These are phyloP conservation scores for Rugonectria rugulosa DNA, from an alignment of 2,329 filamentous ascomycete species.

Conservation along the genomic window DNA sequence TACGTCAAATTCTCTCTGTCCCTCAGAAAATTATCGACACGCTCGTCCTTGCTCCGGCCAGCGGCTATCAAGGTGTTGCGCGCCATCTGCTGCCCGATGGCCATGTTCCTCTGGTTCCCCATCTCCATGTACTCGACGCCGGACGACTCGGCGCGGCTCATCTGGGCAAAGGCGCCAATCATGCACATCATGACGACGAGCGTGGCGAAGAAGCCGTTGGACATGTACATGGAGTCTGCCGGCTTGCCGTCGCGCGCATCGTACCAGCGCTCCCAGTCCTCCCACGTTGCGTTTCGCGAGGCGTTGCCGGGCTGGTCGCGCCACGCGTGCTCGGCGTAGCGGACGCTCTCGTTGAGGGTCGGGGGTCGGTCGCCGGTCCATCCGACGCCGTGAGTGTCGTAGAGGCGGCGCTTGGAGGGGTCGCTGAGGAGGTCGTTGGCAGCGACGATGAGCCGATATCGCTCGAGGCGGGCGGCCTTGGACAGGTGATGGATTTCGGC, in stretches of 20 bases:
- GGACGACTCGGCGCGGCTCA: slow-evolving; percentile 70
- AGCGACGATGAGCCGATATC: slow-evolving; percentile 87
- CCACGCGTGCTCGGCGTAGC: slow-evolving; percentile 57
- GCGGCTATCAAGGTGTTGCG: slow-evolving; percentile 61
- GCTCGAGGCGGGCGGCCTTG: slow-evolving; percentile 74
- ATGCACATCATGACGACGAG: slow-evolving; percentile 75
- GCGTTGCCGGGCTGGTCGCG: slow-evolving; percentile 56
- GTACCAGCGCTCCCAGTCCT: slow-evolving; percentile 92
- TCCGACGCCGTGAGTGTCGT: slow-evolving; percentile 82
- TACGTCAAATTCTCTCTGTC: slow-evolving; percentile 65
- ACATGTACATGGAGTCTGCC: slow-evolving; percentile 69
- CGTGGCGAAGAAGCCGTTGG: slow-evolving; percentile 76
- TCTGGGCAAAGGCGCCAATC: slow-evolving; percentile 76
- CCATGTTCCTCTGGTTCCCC: slow-evolving; percentile 70
- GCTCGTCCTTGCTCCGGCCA: slow-evolving; percentile 64
- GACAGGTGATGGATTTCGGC: slow-evolving; percentile 44
- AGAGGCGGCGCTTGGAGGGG: slow-evolving; percentile 77
- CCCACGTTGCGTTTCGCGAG: slow-evolving; percentile 88
- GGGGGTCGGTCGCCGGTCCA: slow-evolving; percentile 73
- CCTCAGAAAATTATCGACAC: slow-evolving; percentile 80
- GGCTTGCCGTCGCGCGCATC: slow-evolving; percentile 56
- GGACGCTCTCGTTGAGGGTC: slow-evolving; percentile 49
- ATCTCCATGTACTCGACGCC: slow-evolving; percentile 70
- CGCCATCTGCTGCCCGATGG: slow-evolving; percentile 67
- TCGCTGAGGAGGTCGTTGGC: slow-evolving; percentile 90